Percentiles rank a stretch among this genome's conserved stretches.
These are phyloP conservation scores for Yamadazyma atmosphaerica DNA, from an alignment of 1,139 yeast genomes.

Conservation along the genomic window DNA sequence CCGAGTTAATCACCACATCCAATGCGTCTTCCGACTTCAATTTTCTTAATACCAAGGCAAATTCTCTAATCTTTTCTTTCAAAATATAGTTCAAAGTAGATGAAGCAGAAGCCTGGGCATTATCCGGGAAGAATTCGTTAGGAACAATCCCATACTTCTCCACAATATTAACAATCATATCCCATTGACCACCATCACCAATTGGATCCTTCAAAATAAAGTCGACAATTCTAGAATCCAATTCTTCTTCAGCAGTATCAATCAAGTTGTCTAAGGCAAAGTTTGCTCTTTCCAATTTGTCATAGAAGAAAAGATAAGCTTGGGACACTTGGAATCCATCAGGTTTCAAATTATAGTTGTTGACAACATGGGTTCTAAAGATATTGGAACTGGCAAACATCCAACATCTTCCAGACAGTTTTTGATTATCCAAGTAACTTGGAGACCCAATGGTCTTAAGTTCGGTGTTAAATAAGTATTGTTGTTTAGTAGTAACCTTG, in stretches of 20 bases:
- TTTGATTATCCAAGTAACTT: constrained; percentile 61
- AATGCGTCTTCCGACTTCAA: constrained; percentile 31
- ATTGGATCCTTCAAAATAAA: constrained; percentile 63
- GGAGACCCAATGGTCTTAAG: constrained; percentile 70
- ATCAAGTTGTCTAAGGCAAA: constrained; percentile 73
- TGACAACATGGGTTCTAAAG: constrained; percentile 61
- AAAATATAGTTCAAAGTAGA: constrained; percentile 59
- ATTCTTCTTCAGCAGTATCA: constrained; percentile 62
- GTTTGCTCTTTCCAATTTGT: constrained; percentile 52
- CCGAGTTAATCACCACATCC: constrained; percentile 20
- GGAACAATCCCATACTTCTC: constrained; percentile 82
- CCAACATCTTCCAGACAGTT: constrained; percentile 82
- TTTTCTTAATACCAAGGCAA: constrained; percentile 64
- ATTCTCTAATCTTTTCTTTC: constrained; percentile 71
- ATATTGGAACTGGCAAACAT: constrained; percentile 79
- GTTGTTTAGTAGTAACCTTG: constrained; percentile 29
- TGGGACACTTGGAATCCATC: constrained; percentile 69
- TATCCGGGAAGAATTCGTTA: constrained; percentile 67
- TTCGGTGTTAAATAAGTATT: constrained; percentile 57
- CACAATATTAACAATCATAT: constrained; percentile 72
- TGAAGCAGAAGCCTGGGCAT: constrained; percentile 62
- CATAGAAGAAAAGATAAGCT: constrained; percentile 34
- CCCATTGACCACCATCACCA: constrained; percentile 85
- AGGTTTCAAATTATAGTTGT: constrained; percentile 62
- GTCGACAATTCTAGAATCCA: constrained; percentile 68